phyloP scores from a whole-genome alignment of 1,284 basidiomycete species.

The Naganishia cerealis region DNA sequence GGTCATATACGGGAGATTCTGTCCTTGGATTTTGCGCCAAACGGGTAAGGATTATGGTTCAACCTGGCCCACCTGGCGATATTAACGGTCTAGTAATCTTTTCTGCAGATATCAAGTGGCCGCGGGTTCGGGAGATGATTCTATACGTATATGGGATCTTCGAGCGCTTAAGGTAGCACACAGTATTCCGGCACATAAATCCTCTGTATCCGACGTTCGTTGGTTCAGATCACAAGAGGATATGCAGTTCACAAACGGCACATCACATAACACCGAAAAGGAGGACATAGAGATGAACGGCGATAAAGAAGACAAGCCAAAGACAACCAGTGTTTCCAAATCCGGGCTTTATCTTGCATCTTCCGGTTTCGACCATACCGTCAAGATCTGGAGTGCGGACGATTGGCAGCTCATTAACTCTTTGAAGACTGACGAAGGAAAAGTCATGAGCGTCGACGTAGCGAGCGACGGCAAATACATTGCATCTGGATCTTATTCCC shows the following conservation, averaged over 20 bases:
- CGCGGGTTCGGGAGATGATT: slow-evolving; percentile 94
- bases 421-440: slow-evolving; percentile 88
- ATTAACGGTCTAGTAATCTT: slow-evolving; percentile 9
- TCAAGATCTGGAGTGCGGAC: slow-evolving; percentile 96
- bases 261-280: slow-evolving; percentile 37
- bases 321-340: slow-evolving; percentile 55
- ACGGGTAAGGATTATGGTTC: slow-evolving; percentile 65
- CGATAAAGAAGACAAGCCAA: slow-evolving; percentile 31
- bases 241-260: slow-evolving; percentile 11
- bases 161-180: slow-evolving; percentile 86
- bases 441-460: slow-evolving; percentile 97
- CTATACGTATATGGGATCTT: slow-evolving; percentile 97
- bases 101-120: slow-evolving; percentile 83
- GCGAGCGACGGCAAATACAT: slow-evolving; percentile 77
- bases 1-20: slow-evolving; percentile 95
- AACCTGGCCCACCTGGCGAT: not conserved
- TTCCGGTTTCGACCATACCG: slow-evolving; percentile 89
- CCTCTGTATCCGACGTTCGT: slow-evolving; percentile 88
- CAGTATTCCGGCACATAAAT: slow-evolving; percentile 93
- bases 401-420: slow-evolving; percentile 92
- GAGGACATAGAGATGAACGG: slow-evolving; percentile 51
- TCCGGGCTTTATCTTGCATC: slow-evolving; percentile 90
- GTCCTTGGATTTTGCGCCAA: slow-evolving; percentile 88
- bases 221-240: slow-evolving; percentile 68
- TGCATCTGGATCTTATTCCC: slow-evolving; percentile 85